Base-by-base conservation (phyloP, 2,329 filamentous ascomycete genomes). In the Ceratocystis colombiana region DNA sequence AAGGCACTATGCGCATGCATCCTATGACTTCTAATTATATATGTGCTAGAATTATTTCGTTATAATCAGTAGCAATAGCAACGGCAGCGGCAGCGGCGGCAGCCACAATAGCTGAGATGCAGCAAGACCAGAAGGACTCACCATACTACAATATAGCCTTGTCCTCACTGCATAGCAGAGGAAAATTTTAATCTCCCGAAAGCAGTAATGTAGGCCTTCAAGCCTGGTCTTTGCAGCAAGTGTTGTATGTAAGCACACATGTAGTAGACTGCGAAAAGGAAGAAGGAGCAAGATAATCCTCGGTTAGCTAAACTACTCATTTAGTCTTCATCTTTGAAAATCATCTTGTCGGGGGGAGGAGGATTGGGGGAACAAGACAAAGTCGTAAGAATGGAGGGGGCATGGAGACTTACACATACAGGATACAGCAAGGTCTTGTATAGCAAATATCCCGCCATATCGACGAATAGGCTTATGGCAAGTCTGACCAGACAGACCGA, bases 1-100 rank as follows among this genome's bases (percentile, higher is more conserved):
- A 63, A 50, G 61, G 61, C 61, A 50, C 61, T 63, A 63, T 63
- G 61, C 61, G 25, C 61, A 5, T 59, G 55, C 55, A 59, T 59
- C 55, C 28, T 59, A 28, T 1, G 5, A 20, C 28, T 33, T 59
- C 28, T 3, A 33, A 37, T n/a, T 33, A 37, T 37, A 59, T 59
- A 37, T 59, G 55, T 37, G 12, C 4, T 22, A 28, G 12, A 57
- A 28, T 57, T n/a, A 8, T 8, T 53, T 2, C 17, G 4, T 30
- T 57, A 57, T 30, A 57, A 12, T 15, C 37, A 41, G 37, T 41
- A 41, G 10, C 37, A 41, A 41, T 41, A 15, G 37, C 37, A 41
- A 41, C 37, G 12, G 12, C 28, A 59, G 25, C 55, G 33, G 28
- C 15, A 37, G 22, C 22, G 20, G 28, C 15, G 10, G 28, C 55